Evolutionary conservation across 331 rosid genomes (phyloP).

Genomic region (Telfairia occidentalis): DNA sequence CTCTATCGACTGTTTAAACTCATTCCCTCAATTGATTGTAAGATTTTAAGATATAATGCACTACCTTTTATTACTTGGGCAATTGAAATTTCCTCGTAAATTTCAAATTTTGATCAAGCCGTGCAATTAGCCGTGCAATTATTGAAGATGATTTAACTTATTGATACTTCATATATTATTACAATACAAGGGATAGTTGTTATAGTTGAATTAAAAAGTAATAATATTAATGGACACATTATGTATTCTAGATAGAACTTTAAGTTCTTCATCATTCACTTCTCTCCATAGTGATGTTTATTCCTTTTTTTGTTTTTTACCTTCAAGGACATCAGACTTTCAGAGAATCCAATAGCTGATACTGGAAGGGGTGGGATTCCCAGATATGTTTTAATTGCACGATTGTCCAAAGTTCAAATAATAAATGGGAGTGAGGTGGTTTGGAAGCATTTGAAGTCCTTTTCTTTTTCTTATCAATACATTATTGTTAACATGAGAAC

Average conservation of each 20-base stretch:
- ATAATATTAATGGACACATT: not conserved
- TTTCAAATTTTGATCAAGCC: not conserved
- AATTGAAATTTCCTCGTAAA: not conserved
- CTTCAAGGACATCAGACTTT: constrained; percentile 70
- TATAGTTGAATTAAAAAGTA: not conserved
- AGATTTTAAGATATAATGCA: constrained; percentile 24
- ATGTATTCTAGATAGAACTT: not conserved
- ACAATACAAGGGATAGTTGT: not conserved
- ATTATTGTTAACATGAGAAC: constrained; percentile 9
- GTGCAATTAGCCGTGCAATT: not conserved
- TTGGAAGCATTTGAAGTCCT: constrained; percentile 6
- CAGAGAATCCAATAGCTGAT: constrained; percentile 78
- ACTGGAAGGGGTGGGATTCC: constrained; percentile 61
- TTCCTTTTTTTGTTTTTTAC: constrained; percentile 16
- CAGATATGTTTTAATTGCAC: constrained; percentile 70
- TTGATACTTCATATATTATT: not conserved
- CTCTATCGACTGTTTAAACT: constrained; percentile 62
- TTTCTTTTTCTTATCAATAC: constrained; percentile 1
- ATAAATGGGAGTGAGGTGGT: constrained; percentile 89
- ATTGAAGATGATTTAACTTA: not conserved
- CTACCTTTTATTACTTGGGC: constrained; percentile 4
- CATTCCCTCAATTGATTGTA: constrained; percentile 72
- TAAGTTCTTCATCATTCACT: not conserved
- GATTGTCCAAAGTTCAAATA: constrained; percentile 55
- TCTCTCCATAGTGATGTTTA: constrained; percentile 8